These are phyloP conservation scores for Starmerella apis DNA, from an alignment of 805 yeast species.

Conservation along the genomic window DNA sequence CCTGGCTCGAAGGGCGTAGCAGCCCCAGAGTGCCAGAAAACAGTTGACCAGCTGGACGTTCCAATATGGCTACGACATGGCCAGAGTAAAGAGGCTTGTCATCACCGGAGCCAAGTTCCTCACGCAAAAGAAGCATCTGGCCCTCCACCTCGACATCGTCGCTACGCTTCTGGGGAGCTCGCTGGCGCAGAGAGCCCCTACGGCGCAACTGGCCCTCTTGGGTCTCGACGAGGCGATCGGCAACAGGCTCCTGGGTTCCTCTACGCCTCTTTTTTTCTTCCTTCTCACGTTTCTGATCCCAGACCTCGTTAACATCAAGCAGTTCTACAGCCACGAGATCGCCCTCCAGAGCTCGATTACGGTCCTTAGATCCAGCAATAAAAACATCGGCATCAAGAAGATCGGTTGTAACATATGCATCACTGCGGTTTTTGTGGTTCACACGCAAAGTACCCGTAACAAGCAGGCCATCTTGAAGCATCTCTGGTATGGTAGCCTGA, in stretches of 20 bases:
- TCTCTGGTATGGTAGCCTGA: slow-evolving; percentile 80
- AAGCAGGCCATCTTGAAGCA: slow-evolving; percentile 78
- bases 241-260: slow-evolving; percentile 30
- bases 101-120: slow-evolving; percentile 68
- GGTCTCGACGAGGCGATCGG: slow-evolving; percentile 12
- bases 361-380: slow-evolving; percentile 95
- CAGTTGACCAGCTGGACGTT: slow-evolving; percentile 92
- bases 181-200: slow-evolving; percentile 81
- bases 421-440: slow-evolving; percentile 90
- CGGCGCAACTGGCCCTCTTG: slow-evolving; percentile 42
- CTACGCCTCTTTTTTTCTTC: slow-evolving; percentile 94
- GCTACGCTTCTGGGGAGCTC: slow-evolving; percentile 94
- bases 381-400: slow-evolving; percentile 91
- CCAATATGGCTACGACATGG: slow-evolving; percentile 95
- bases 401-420: slow-evolving; percentile 96
- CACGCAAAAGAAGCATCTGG: slow-evolving; percentile 78
- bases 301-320: slow-evolving; percentile 90
- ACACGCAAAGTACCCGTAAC: slow-evolving; percentile 91
- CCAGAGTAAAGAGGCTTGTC: slow-evolving; percentile 93
- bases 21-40: slow-evolving; percentile 91
- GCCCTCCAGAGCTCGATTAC: slow-evolving; percentile 94
- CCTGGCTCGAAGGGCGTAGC: slow-evolving; percentile 90
- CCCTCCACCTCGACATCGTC: slow-evolving; percentile 99
- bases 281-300: slow-evolving; percentile 92
- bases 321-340: slow-evolving; percentile 93